Base-by-base conservation (phyloP, 257 asterid species). In the Nicotiana noctiflora region DNA sequence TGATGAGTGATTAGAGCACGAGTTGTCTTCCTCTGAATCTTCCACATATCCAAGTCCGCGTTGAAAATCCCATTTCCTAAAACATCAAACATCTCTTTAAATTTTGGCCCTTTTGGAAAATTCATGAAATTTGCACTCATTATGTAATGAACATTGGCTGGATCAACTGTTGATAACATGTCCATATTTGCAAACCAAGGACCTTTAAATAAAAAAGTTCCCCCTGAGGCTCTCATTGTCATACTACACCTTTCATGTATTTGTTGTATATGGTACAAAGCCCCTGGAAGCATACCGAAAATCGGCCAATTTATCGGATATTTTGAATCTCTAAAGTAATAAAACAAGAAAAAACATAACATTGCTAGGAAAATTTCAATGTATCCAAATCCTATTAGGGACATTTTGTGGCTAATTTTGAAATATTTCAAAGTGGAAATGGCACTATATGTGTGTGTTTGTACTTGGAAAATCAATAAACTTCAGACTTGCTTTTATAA, bases 11-110 rank as follows among this genome's bases (percentile, higher is more conserved):
- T 75, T 15, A 91, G 32, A 2, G 85, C 84, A 25, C 88, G 53
- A 1, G 95, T 86, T 0, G 76, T 70, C 60, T 82, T 88, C 63
- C 95, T 81, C 59, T 88, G 95, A 4, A 15, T 75, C 29, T 67
- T 87, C 95, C 95, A 91, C 34, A 82, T 59, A 14, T 87, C 92
- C 55, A 46, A 40, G 63, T 90, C 94, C 0, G 91, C 81, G 63
- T 88, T 90, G 89, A 90, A 90, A 8, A 90, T 90, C n/a, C 94
- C 94, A 1, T 85, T 87, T 0, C 94, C 94, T 40, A 90, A 64
- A 19, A 89, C 87, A 25, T 89, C 92, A 32, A 90, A 90, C 0
- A 90, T 88, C 31, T 88, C 87, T 84, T 82, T 83, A 82, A 88
- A 90, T 15, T 81, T 84, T 9, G 87, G 87, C 52, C 94, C 92